Evolutionary conservation across 306 rosid genomes (phyloP).

Genomic region (Castanea mollissima): DNA sequence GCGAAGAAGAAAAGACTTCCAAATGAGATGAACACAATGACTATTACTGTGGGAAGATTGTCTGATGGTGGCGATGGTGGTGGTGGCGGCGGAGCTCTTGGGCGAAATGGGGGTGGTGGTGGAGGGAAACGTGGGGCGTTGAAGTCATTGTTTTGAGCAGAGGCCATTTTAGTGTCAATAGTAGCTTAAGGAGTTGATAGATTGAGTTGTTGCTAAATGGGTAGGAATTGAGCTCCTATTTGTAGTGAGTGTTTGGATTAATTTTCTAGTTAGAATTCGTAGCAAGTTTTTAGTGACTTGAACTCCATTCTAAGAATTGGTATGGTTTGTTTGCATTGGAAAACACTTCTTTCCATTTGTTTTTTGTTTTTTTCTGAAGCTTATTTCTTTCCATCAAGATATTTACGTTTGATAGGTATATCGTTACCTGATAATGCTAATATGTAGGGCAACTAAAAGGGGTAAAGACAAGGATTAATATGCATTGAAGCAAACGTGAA

Average conservation of each 20-base stretch:
- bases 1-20: conserved; percentile 58
- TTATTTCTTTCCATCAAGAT: conserved; percentile 1
- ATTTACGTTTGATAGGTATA: not conserved
- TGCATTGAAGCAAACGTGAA: no score
- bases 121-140: conserved; percentile 32
- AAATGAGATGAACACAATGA: conserved; percentile 49
- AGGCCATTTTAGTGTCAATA: conserved; percentile 39
- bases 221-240: conserved; percentile 19
- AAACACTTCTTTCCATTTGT: conserved; percentile 47
- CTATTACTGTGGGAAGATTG: conserved; percentile 48
- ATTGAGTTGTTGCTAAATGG: conserved; percentile 14
- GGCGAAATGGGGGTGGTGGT: conserved; percentile 25
- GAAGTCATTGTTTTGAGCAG: conserved; percentile 25
- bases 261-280: conserved; percentile 4
- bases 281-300: conserved; percentile 45
- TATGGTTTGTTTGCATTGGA: conserved; percentile 56
- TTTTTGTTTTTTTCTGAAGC: not conserved
- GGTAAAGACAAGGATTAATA: not conserved
- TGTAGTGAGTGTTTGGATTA: conserved; percentile 22
- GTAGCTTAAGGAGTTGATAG: not conserved
- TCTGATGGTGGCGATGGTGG: conserved; percentile 57
- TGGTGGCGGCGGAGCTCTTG: conserved; percentile 33
- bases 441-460: not conserved
- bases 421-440: not conserved
- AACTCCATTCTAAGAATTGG: conserved; percentile 59